Evolutionary conservation across 352 stramenopile species (phyloP).

Genomic region (Globisporangium uncinulatum): DNA sequence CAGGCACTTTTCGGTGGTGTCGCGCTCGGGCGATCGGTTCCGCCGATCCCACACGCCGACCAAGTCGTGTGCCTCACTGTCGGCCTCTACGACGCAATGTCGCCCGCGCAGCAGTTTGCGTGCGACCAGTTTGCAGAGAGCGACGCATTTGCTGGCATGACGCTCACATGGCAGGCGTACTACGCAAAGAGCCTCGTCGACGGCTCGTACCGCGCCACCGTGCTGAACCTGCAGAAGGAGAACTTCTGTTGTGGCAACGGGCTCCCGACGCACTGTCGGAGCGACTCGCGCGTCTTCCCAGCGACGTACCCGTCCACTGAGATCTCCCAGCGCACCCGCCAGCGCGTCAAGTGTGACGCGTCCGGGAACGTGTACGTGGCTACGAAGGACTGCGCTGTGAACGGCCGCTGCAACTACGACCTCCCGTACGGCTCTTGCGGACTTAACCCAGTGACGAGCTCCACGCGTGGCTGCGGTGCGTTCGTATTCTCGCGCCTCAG

Average conservation of each 20-base stretch:
- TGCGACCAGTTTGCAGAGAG: constrained; percentile 53
- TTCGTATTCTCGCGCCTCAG: constrained; percentile 41
- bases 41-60: constrained; percentile 25
- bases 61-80: constrained; percentile 60
- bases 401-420: constrained; percentile 46
- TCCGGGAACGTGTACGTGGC: constrained; percentile 28
- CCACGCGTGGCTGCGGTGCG: constrained; percentile 45
- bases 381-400: constrained; percentile 40
- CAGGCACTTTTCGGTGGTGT: constrained; percentile 62
- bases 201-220: constrained; percentile 39
- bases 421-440: constrained; percentile 57
- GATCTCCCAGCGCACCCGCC: constrained; percentile 14
- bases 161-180: constrained; percentile 73
- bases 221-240: constrained; percentile 54
- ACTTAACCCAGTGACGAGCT: constrained; percentile 38
- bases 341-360: constrained; percentile 28
- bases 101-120: constrained; percentile 18
- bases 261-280: constrained; percentile 38
- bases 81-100: constrained; percentile 40
- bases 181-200: constrained; percentile 41
- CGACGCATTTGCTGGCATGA: constrained; percentile 52
- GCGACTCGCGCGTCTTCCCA: constrained; percentile 44
- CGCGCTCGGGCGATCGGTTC: constrained; percentile 26
- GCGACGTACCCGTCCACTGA: constrained; percentile 29
- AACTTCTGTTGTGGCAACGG: constrained; percentile 72